Base-by-base conservation (phyloP, 2,329 filamentous ascomycete genomes). In the Xylariaceae sp. region DNA sequence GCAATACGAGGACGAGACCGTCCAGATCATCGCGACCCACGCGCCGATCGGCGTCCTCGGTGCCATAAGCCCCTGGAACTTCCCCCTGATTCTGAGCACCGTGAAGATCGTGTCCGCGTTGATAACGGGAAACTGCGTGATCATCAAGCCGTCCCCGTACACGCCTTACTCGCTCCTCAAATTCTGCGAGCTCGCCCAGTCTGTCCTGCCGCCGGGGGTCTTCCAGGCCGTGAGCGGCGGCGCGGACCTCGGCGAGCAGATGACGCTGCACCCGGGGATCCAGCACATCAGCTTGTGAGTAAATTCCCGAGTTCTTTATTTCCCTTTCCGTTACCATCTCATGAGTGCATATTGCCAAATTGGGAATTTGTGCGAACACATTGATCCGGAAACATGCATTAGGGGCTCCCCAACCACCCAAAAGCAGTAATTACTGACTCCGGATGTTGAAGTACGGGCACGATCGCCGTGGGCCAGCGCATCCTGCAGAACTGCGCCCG, bases 21-120 rank as follows among this genome's bases (percentile, higher is more conserved):
- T 73, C 44, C 71, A 68, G 23, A 71, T 81, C 61, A 67, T 78
- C 18, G 74, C 73, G 2, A 77, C 74, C 2, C 77, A 78, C 62
- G 68, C 70, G 19, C 80, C 81, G 0, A 72, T 82, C 40, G 81
- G 81, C 32, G 74, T 81, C 3, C 74, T 77, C 1, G 81, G 75
- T 12, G 84, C 79, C 55, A 86, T 86, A 62, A 80, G 81, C 20
- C 83, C 83, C 1, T 87, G 84, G 84, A 87, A 87, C 67, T 86
- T 79, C 61, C 78, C 78, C 1, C 61, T 80, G 23, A 73, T 78
- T 52, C 70, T 80, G 1, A 74, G 76, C 12, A 75, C 77, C 49
- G 73, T 80, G 45, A 86, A 86, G 68, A 73, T 85, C 20, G 74
- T 69, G 1, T 73, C 80, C 0, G 78, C 81, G 1, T 65, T 85